A percentile compares a stretch with the other conserved stretches of the same genome.
Conservation (phyloP, 2,329 filamentous ascomycete genomes). For the Epichloe sp. region DNA sequence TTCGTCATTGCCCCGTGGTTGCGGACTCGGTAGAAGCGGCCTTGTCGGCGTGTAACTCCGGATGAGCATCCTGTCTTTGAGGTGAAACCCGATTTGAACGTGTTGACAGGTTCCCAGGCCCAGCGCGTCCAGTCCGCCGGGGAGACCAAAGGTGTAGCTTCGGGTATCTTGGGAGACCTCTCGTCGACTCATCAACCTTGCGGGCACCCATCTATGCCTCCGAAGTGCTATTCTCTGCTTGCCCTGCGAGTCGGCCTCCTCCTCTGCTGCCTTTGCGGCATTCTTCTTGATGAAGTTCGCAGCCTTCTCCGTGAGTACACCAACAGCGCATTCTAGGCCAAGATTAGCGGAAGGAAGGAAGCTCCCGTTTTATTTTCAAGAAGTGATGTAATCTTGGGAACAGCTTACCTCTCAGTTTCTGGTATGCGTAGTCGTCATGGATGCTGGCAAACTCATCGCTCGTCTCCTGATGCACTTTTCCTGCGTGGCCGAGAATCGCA, state of each 20-base stretch:
- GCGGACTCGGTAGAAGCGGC: constrained; percentile 22
- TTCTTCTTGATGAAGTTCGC: constrained; percentile 31
- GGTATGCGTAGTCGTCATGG: constrained; percentile 36
- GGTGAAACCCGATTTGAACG: constrained; percentile 38
- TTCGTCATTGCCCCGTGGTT: not conserved
- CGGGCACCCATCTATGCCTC: constrained; percentile 33
- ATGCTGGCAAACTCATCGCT: constrained; percentile 35
- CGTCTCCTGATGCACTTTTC: constrained; percentile 34
- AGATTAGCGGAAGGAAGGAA: not conserved
- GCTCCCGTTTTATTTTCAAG: not conserved
- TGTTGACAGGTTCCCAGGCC: constrained; percentile 39
- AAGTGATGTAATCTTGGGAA: not conserved
- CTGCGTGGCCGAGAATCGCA: constrained; percentile 34
- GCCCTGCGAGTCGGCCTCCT: constrained; percentile 15
- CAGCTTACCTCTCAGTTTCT: constrained; percentile 29
- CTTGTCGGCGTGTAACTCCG: constrained; percentile 37
- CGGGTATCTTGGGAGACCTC: constrained; percentile 26
- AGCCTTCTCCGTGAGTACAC: constrained; percentile 34
- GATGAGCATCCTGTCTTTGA: constrained; percentile 35
- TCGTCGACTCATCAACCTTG: constrained; percentile 24
- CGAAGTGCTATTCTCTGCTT: constrained; percentile 21
- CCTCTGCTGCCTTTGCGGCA: constrained; percentile 25
- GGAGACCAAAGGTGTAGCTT: constrained; percentile 32
- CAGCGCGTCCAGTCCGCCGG: constrained; percentile 24
- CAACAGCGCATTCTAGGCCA: constrained; percentile 32